phyloP scores from a whole-genome alignment of 768 basidiomycete species.

The Trametes cingulata region DNA sequence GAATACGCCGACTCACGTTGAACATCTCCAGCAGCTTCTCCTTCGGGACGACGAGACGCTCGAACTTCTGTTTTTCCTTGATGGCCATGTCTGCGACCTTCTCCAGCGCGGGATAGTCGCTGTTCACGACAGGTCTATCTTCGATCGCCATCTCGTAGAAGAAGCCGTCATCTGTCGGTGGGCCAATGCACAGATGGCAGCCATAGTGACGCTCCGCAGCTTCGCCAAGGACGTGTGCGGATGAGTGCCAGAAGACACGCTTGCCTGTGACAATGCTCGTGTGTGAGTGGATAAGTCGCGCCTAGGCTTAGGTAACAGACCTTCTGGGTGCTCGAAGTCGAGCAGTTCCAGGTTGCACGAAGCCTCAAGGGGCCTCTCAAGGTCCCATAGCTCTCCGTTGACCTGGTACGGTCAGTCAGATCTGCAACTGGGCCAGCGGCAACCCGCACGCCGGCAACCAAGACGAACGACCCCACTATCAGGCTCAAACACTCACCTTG shows the following conservation, averaged over 20 bases:
- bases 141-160: conserved; percentile 98
- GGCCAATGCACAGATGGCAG: conserved; percentile 94
- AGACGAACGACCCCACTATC: not conserved
- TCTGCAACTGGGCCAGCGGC: no score
- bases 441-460: not conserved
- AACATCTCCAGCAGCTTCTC: conserved; percentile 98
- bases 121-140: conserved; percentile 75
- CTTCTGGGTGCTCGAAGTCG: conserved; percentile 92
- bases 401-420: conserved; percentile 51
- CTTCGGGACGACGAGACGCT: conserved; percentile 90
- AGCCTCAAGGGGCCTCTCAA: conserved; percentile 90
- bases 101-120: conserved; percentile 89
- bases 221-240: conserved; percentile 97
- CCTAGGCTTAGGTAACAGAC: conserved; percentile 34
- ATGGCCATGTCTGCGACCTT: conserved; percentile 83
- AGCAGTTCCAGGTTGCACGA: conserved; percentile 80
- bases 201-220: conserved; percentile 96
- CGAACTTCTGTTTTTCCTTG: conserved; percentile 98
- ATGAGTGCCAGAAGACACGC: conserved; percentile 99
- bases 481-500: conserved; percentile 56
- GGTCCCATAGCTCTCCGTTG: conserved; percentile 87
- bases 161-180: conserved; percentile 97
- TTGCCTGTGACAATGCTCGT: conserved; percentile 52
- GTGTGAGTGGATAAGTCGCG: not conserved
- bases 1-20: conserved; percentile 47